These are phyloP conservation scores for Termitomyces sp. DNA, from an alignment of 768 basidiomycete species.

Conservation along the genomic window DNA sequence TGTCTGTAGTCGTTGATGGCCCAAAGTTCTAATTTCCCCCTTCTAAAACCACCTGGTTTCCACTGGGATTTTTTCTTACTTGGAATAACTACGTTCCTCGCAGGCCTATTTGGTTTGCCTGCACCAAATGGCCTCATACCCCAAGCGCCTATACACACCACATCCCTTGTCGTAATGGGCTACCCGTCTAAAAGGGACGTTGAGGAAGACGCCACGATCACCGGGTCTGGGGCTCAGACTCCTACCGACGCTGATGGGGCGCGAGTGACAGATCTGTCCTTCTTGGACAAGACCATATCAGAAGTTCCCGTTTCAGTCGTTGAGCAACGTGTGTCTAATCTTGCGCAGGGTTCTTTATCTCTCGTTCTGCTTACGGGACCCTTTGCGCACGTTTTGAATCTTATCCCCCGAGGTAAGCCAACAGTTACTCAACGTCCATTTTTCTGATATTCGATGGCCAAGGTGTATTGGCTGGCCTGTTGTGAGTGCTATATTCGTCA, in stretches of 20 bases:
- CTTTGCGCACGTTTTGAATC: slow-evolving; percentile 69
- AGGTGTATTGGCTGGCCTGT: slow-evolving; percentile 80
- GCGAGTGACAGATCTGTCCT: slow-evolving; percentile 5
- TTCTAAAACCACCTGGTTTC: slow-evolving; percentile 83
- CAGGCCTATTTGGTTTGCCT: slow-evolving; percentile 80
- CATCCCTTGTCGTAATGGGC: slow-evolving; percentile 71
- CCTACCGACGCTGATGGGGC: slow-evolving; percentile 5
- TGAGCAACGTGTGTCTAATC: slow-evolving; percentile 90
- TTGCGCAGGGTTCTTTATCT: slow-evolving; percentile 76
- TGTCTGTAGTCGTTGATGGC: slow-evolving; percentile 81
- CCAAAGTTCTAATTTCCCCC: slow-evolving; percentile 82
- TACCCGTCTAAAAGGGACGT: slow-evolving; percentile 30
- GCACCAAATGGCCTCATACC: slow-evolving; percentile 85
- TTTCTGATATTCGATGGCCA: background rate
- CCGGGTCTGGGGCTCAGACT: slow-evolving; percentile 6
- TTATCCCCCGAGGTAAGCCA: slow-evolving; percentile 64
- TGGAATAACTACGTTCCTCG: slow-evolving; percentile 85
- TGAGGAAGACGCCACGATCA: slow-evolving; percentile 22
- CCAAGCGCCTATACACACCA: slow-evolving; percentile 91
- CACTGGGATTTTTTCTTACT: slow-evolving; percentile 90
- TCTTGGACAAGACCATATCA: slow-evolving; percentile 1
- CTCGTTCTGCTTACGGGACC: slow-evolving; percentile 79
- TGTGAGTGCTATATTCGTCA: slow-evolving; percentile 44
- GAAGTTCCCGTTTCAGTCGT: slow-evolving; percentile 73
- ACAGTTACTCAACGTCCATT: slow-evolving; percentile 5